Percentiles rank a stretch among this genome's conserved stretches.
phyloP scores from a whole-genome alignment of 2,329 filamentous ascomycete genomes.

The Chaetomiaceae sp. region DNA sequence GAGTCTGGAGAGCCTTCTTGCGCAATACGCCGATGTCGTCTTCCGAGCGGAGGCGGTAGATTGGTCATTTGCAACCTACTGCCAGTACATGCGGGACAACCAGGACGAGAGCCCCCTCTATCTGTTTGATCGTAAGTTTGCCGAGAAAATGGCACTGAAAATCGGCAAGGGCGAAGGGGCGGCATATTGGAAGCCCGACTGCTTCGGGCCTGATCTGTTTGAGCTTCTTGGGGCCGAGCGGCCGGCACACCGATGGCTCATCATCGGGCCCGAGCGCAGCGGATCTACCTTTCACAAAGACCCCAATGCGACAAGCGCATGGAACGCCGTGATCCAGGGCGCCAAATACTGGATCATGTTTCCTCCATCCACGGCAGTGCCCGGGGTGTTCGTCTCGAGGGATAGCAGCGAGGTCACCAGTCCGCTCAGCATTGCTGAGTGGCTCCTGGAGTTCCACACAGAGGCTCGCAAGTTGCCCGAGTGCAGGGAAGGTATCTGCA shows the following conservation, averaged over 20 bases:
- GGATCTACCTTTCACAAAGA: slow-evolving; percentile 94
- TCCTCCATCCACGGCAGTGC: slow-evolving; percentile 70
- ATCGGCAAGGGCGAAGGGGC: slow-evolving; percentile 49
- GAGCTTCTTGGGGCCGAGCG: slow-evolving; percentile 70
- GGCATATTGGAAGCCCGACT: slow-evolving; percentile 74
- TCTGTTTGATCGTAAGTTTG: slow-evolving; percentile 84
- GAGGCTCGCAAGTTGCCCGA: slow-evolving; percentile 72
- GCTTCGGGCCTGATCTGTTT: slow-evolving; percentile 85
- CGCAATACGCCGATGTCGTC: slow-evolving; percentile 59
- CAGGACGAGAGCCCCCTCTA: slow-evolving; percentile 87
- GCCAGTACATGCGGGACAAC: slow-evolving; percentile 74
- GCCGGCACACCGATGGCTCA: slow-evolving; percentile 88
- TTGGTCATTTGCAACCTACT: slow-evolving; percentile 79
- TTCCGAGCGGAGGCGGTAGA: slow-evolving; percentile 93
- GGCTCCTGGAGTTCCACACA: slow-evolving; percentile 83
- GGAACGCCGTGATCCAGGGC: slow-evolving; percentile 89
- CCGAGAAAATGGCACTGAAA: slow-evolving; percentile 73
- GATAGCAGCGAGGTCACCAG: slow-evolving; percentile 92
- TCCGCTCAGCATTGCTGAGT: slow-evolving; percentile 93
- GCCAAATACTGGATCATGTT: slow-evolving; percentile 99
- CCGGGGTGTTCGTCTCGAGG: slow-evolving; percentile 82
- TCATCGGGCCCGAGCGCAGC: slow-evolving; percentile 79
- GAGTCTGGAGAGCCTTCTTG: slow-evolving; percentile 63
- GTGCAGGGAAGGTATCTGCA: slow-evolving; percentile 81
- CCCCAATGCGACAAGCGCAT: slow-evolving; percentile 70